A percentile compares a stretch with the other conserved stretches of the same genome.
phyloP scores from a whole-genome alignment of 2,329 filamentous ascomycete species.

The Lecanicillium sp. region DNA sequence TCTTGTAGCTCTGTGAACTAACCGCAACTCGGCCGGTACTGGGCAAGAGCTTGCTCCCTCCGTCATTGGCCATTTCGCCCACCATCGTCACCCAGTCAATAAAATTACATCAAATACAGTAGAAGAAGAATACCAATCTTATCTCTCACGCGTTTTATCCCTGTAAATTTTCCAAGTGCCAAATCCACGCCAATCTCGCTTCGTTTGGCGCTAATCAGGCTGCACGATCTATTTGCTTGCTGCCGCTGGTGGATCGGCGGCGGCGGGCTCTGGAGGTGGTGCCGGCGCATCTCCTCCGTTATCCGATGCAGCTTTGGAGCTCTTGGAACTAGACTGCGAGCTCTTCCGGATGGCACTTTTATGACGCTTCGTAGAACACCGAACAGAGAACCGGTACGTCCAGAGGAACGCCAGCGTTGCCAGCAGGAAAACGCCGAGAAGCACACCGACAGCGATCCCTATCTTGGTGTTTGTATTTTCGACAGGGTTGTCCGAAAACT shows the following conservation, averaged over 20 bases:
- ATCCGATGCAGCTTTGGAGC: constrained; percentile 18
- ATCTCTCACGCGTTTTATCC: too few species aligned
- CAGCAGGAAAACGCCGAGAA: constrained; percentile 31
- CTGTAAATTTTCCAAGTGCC: too few species aligned
- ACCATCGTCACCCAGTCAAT: too few species aligned
- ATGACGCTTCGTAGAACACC: constrained; percentile 21
- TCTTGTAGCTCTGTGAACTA: too few species aligned
- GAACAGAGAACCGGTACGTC: constrained; percentile 30
- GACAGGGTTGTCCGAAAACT: constrained; percentile 14
- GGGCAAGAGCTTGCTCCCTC: too few species aligned
- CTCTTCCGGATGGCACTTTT: constrained; percentile 21
- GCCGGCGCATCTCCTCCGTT: neutral
- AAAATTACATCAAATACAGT: too few species aligned
- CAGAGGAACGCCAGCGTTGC: constrained; percentile 29
- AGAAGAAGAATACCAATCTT: too few species aligned
- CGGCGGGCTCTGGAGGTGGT: neutral
- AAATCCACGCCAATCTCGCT: too few species aligned
- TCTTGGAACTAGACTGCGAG: constrained; percentile 25
- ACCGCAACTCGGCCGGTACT: too few species aligned
- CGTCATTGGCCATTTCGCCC: too few species aligned
- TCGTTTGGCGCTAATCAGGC: too few species aligned
- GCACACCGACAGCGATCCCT: constrained; percentile 33
- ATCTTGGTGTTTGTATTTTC: constrained; percentile 32
- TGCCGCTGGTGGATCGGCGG: neutral
- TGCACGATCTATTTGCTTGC: too few species aligned